These are phyloP conservation scores for Aspergillus udagawae DNA, from an alignment of 2,329 filamentous ascomycete genomes.

Conservation along the genomic window DNA sequence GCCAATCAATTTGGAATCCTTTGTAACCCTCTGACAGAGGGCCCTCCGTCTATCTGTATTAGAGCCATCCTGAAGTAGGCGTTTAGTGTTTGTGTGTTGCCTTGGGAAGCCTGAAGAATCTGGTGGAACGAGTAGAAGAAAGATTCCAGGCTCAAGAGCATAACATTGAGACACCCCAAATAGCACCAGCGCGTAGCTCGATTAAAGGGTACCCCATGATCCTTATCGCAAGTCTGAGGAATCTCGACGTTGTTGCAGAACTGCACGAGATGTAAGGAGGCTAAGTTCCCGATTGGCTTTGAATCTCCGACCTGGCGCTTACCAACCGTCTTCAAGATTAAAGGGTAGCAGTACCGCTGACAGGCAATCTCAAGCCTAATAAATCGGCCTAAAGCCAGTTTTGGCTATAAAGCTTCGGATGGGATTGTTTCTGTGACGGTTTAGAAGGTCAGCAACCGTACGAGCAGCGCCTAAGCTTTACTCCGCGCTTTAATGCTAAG, in stretches of 20 bases:
- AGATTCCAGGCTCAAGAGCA: background rate
- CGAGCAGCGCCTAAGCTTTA: background rate
- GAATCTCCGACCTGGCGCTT: slow-evolving; percentile 3
- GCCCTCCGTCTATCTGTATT: slow-evolving; percentile 6
- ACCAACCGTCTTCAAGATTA: background rate
- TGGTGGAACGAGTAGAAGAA: slow-evolving; percentile 6
- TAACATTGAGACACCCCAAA: slow-evolving; percentile 6
- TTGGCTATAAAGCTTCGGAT: background rate
- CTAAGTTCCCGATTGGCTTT: slow-evolving; percentile 4
- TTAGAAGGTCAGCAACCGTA: background rate
- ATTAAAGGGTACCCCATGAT: background rate
- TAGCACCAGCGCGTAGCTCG: slow-evolving; percentile 18
- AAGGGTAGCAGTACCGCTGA: background rate
- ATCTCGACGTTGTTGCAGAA: slow-evolving; percentile 8
- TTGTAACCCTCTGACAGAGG: background rate
- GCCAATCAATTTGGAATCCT: slow-evolving; percentile 12
- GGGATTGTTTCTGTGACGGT: background rate
- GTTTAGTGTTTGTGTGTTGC: background rate
- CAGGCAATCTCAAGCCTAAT: background rate
- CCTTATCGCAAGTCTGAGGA: background rate
- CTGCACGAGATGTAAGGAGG: background rate
- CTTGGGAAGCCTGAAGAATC: slow-evolving; percentile 2
- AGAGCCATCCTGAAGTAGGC: slow-evolving; percentile 2
- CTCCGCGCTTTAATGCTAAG: background rate
- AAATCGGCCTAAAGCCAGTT: background rate